A percentile compares a stretch with the other conserved stretches of the same genome.
These are phyloP conservation scores for Cyberlindnera samutprakarnensis DNA, from an alignment of 805 yeast species.

Conservation along the genomic window DNA sequence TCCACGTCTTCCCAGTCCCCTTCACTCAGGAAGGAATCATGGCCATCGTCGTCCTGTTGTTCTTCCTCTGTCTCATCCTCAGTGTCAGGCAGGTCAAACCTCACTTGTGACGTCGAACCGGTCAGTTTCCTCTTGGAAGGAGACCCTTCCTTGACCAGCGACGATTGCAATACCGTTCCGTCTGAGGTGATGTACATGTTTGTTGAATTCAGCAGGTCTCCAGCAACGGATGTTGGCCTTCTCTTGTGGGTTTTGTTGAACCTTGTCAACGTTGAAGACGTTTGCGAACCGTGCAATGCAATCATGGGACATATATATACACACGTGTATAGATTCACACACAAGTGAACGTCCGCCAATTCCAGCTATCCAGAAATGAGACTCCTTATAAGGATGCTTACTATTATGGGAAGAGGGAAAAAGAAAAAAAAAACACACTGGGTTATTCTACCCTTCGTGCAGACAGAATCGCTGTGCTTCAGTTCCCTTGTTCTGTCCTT, in stretches of 20 bases:
- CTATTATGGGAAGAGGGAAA: too few relatives aligned
- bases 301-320: too few relatives aligned
- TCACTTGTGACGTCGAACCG: slow-evolving; percentile 22
- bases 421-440: too few relatives aligned
- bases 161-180: slow-evolving; percentile 21
- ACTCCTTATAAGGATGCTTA: too few relatives aligned
- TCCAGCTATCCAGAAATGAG: too few relatives aligned
- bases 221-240: slow-evolving; percentile 22
- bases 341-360: too few relatives aligned
- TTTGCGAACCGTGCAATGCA: too few relatives aligned
- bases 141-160: slow-evolving; percentile 22
- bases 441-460: too few relatives aligned
- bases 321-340: too few relatives aligned
- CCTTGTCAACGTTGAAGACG: too few relatives aligned
- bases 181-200: slow-evolving; percentile 20
- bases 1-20: slow-evolving; percentile 11
- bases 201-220: slow-evolving; percentile 9
- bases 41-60: slow-evolving; percentile 6
- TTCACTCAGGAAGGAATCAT: slow-evolving; percentile 6
- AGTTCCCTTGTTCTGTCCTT: too few relatives aligned
- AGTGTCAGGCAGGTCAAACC: slow-evolving; percentile 19
- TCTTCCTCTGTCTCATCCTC: slow-evolving; percentile 1
- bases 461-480: too few relatives aligned
- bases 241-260: slow-evolving; percentile 13
- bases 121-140: slow-evolving; percentile 20